Evolutionary conservation across 148 eudicot genomes (phyloP).

Genomic region (Drosera capensis): DNA sequence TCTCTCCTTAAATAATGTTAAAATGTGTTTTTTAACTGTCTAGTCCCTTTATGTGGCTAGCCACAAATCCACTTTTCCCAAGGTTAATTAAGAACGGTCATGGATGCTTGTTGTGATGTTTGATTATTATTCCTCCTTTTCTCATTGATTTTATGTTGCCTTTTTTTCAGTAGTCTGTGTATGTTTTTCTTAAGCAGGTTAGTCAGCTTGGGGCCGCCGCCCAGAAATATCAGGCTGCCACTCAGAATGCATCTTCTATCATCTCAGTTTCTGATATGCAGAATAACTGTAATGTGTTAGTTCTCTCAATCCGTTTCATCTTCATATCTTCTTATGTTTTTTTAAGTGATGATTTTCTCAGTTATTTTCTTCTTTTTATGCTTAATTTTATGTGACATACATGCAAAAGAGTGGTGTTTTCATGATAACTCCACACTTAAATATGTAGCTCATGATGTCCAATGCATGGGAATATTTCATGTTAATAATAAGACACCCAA

Average conservation of each 20-base stretch:
- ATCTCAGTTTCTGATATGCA: slow-evolving; percentile 70
- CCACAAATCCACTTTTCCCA: too few species aligned
- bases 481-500: too few species aligned
- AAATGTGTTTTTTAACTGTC: too few species aligned
- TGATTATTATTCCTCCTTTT: background rate
- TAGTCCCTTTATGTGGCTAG: too few species aligned
- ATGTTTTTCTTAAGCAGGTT: slow-evolving; percentile 35
- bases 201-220: slow-evolving; percentile 90
- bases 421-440: too few species aligned
- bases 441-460: too few species aligned
- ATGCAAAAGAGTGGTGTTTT: too few species aligned
- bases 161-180: background rate
- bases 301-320: background rate
- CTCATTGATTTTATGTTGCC: background rate
- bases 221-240: slow-evolving; percentile 80
- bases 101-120: background rate
- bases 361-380: background rate
- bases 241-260: slow-evolving; percentile 64
- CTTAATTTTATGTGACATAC: too few species aligned
- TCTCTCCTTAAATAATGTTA: too few species aligned
- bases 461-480: too few species aligned
- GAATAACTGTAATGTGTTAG: slow-evolving; percentile 85
- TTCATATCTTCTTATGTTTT: background rate
- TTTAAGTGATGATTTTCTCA: background rate
- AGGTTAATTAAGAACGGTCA: too few species aligned